Conservation (phyloP, 768 basidiomycete species). For the Russula dissimulans region DNA sequence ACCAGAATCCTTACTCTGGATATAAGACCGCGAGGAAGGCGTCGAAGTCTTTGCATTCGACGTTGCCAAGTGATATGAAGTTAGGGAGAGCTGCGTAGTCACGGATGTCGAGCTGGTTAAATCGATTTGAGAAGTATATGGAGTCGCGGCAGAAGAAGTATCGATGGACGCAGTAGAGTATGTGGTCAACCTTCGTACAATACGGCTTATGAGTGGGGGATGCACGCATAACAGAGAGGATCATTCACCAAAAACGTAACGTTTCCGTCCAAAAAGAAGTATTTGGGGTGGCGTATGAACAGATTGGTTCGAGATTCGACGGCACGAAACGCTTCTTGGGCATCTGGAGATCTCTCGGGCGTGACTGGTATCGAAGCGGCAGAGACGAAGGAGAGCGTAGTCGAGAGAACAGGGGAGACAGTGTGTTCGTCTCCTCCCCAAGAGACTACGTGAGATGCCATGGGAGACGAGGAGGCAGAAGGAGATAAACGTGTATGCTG, state of each 20-base stretch:
- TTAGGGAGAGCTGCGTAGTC: not conserved
- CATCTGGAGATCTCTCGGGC: not conserved
- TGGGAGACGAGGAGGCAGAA: not conserved
- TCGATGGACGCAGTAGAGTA: constrained; percentile 1
- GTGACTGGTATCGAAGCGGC: not conserved
- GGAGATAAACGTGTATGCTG: not conserved
- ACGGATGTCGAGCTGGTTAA: not conserved
- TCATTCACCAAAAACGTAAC: constrained; percentile 10
- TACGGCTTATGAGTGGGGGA: not conserved
- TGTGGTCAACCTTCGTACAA: constrained; percentile 5
- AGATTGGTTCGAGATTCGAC: not conserved
- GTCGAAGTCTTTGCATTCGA: constrained; percentile 10
- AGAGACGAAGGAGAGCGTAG: not conserved
- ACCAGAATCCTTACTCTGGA: constrained; percentile 1
- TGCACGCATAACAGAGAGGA: not conserved
- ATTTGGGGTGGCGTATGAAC: constrained; percentile 7
- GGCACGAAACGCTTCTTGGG: not conserved
- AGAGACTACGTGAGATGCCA: constrained; percentile 2
- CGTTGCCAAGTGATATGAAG: not conserved
- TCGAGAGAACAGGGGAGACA: not conserved
- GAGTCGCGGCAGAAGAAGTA: constrained; percentile 15
- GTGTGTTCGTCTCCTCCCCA: not conserved
- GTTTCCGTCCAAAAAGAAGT: constrained; percentile 15
- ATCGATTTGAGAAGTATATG: not conserved
- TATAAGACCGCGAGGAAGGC: constrained; percentile 4